Conservation (phyloP, 176 grass and related monocot species). For the Chloris gayana region DNA sequence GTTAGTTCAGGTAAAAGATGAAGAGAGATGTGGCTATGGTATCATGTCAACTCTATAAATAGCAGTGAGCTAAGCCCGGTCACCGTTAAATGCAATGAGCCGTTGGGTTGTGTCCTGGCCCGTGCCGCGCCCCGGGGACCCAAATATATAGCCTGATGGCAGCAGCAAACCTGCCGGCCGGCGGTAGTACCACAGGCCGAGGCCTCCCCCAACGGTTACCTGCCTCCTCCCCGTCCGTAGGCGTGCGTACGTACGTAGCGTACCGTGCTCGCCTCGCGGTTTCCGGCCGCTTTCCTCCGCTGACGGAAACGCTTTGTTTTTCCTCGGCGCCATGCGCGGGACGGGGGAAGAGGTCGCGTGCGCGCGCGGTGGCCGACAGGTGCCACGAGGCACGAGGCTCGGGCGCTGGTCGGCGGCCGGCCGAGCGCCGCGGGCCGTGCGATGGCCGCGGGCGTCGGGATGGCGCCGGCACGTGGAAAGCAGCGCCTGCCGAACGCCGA, state of each 20-base stretch:
- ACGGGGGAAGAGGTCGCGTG: conserved; percentile 25
- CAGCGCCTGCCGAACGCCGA: neutral
- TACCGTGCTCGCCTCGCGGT: conserved; percentile 10
- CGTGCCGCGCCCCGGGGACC: neutral
- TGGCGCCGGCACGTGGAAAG: conserved; percentile 55
- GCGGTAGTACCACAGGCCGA: neutral
- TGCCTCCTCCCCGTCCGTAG: neutral
- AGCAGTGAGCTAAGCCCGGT: no score
- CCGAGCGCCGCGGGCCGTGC: conserved; percentile 36
- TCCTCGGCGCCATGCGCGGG: neutral
- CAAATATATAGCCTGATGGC: conserved; percentile 10
- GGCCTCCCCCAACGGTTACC: conserved; percentile 3
- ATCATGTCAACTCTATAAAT: neutral
- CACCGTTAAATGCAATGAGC: neutral
- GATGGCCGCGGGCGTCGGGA: conserved; percentile 36
- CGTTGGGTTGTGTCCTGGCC: conserved; percentile 19
- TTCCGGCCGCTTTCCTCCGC: conserved; percentile 2
- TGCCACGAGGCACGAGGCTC: conserved; percentile 23
- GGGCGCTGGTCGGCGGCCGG: conserved; percentile 46
- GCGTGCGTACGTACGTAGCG: conserved; percentile 25
- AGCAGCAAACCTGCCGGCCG: no score
- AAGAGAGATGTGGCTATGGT: neutral
- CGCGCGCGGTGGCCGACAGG: conserved; percentile 32
- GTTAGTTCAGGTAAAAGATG: conserved; percentile 5
- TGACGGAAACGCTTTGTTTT: conserved; percentile 12